Percentiles rank a stretch among this genome's conserved stretches.
These are phyloP conservation scores for Lavandula angustifolia DNA, from an alignment of 257 asterid species.

Conservation along the genomic window DNA sequence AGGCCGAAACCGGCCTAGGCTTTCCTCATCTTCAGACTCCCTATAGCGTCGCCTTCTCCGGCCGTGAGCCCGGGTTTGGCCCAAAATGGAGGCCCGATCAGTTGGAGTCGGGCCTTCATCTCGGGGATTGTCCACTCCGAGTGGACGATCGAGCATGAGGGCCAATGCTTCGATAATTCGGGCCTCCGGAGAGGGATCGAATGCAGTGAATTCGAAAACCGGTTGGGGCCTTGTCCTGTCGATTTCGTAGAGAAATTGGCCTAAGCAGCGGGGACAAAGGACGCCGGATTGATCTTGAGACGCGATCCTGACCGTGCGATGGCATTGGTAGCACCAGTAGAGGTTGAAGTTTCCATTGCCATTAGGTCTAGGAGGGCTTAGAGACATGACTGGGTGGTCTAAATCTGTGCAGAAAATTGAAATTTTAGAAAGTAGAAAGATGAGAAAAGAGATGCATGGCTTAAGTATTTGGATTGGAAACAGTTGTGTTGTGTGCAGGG, in stretches of 20 bases:
- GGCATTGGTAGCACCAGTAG: slow-evolving; percentile 92
- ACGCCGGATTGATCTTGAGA: slow-evolving; percentile 41
- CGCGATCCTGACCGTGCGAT: slow-evolving; percentile 54
- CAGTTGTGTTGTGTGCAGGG: slow-evolving; percentile 28
- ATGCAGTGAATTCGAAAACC: slow-evolving; percentile 54
- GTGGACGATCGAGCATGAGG: slow-evolving; percentile 52
- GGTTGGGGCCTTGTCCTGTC: slow-evolving; percentile 48
- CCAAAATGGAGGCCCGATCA: slow-evolving; percentile 35
- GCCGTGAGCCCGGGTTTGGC: slow-evolving; percentile 32
- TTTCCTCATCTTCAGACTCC: slow-evolving; percentile 32
- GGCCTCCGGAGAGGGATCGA: slow-evolving; percentile 78
- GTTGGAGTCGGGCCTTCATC: background rate
- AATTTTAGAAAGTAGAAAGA: slow-evolving; percentile 7
- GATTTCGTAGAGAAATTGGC: slow-evolving; percentile 59
- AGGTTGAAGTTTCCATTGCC: slow-evolving; percentile 43
- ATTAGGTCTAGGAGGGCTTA: slow-evolving; percentile 38
- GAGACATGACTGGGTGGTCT: slow-evolving; percentile 39
- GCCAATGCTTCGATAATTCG: slow-evolving; percentile 69
- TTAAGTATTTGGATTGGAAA: slow-evolving; percentile 13
- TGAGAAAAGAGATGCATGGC: slow-evolving; percentile 6
- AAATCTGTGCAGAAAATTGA: background rate
- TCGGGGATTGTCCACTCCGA: slow-evolving; percentile 22
- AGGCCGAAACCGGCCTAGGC: slow-evolving; percentile 38
- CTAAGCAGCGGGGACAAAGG: slow-evolving; percentile 68
- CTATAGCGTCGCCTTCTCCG: slow-evolving; percentile 33